These are phyloP conservation scores for Xylaria palmicola DNA, from an alignment of 495 filamentous ascomycete species.

Conservation along the genomic window DNA sequence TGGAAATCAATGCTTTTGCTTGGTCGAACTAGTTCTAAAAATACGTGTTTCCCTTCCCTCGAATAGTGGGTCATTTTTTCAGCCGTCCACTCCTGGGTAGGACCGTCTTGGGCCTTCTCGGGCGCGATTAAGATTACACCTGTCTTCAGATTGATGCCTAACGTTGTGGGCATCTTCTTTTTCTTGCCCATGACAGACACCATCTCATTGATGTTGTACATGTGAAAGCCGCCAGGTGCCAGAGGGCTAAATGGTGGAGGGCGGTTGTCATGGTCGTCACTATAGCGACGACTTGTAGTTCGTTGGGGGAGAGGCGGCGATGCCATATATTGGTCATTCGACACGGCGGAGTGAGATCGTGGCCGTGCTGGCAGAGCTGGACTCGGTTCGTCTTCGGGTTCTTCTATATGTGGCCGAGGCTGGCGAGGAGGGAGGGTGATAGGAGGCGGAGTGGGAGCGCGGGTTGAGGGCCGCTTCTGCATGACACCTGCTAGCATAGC, in stretches of 20 bases:
- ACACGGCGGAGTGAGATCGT: slow-evolving; percentile 57
- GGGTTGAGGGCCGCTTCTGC: slow-evolving; percentile 33
- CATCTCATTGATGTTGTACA: slow-evolving; percentile 97
- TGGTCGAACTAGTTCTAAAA: slow-evolving; percentile 85
- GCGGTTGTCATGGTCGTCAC: slow-evolving; percentile 20
- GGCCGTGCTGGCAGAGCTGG: slow-evolving; percentile 70
- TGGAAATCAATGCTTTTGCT: slow-evolving; percentile 96
- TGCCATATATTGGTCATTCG: slow-evolving; percentile 49
- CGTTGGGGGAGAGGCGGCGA: slow-evolving; percentile 32
- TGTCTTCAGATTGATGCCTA: slow-evolving; percentile 84
- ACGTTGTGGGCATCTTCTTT: slow-evolving; percentile 94
- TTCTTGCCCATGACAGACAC: slow-evolving; percentile 89
- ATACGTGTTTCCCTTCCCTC: slow-evolving; percentile 96
- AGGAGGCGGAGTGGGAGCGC: slow-evolving; percentile 24
- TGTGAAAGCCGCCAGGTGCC: slow-evolving; percentile 72
- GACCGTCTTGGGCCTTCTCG: slow-evolving; percentile 73
- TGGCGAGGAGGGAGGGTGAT: slow-evolving; percentile 38
- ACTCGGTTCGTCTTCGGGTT: slow-evolving; percentile 59
- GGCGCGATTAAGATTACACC: slow-evolving; percentile 89
- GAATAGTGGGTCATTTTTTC: slow-evolving; percentile 94
- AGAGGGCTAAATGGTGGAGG: slow-evolving; percentile 34
- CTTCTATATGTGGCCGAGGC: slow-evolving; percentile 57
- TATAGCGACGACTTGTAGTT: slow-evolving; percentile 22
- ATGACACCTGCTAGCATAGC: slow-evolving; percentile 36
- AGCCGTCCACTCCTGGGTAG: slow-evolving; percentile 87